Conservation (phyloP, 352 stramenopile genomes). For the Phytophthora syringae region DNA sequence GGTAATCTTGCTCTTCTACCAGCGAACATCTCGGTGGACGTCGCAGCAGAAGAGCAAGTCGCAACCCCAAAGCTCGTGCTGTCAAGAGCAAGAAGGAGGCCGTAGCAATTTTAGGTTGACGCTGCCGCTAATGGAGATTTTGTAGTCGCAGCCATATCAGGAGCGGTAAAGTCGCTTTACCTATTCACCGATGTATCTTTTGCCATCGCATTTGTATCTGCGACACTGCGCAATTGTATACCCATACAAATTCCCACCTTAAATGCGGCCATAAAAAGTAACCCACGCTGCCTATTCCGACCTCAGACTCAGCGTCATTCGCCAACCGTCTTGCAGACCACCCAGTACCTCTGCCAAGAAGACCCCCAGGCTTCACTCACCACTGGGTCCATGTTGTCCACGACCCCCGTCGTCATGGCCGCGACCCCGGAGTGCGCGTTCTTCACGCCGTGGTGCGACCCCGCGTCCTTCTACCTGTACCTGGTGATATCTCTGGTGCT, state of each 20-base stretch:
- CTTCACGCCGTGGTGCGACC: slow-evolving; percentile 71
- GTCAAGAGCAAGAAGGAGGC: slow-evolving; percentile 35
- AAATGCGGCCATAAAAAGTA: slow-evolving; percentile 1
- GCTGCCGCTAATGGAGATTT: slow-evolving; percentile 1
- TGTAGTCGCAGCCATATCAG: slow-evolving; percentile 17
- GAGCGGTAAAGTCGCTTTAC: slow-evolving; percentile 10
- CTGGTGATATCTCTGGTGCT: slow-evolving; percentile 53
- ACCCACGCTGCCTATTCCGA: not conserved
- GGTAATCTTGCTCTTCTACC: not conserved
- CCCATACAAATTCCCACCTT: not conserved
- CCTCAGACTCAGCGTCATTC: too few relatives aligned
- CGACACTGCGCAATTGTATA: slow-evolving; percentile 6
- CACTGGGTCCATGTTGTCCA: too few relatives aligned
- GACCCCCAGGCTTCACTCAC: not conserved
- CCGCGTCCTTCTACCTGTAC: slow-evolving; percentile 63
- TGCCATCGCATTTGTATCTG: slow-evolving; percentile 9
- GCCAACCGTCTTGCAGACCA: not conserved
- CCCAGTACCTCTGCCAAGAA: not conserved
- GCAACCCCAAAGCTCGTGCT: slow-evolving; percentile 16
- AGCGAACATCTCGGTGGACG: slow-evolving; percentile 24
- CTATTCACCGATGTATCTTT: slow-evolving; percentile 14
- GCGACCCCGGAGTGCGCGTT: slow-evolving; percentile 49
- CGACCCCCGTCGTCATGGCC: slow-evolving; percentile 6
- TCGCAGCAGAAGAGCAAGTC: slow-evolving; percentile 21
- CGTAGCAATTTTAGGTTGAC: slow-evolving; percentile 45